Percentiles rank a stretch among this genome's conserved stretches.
These are phyloP conservation scores for Yarrowia phangngaensis DNA, from an alignment of 805 yeast species.

Conservation along the genomic window DNA sequence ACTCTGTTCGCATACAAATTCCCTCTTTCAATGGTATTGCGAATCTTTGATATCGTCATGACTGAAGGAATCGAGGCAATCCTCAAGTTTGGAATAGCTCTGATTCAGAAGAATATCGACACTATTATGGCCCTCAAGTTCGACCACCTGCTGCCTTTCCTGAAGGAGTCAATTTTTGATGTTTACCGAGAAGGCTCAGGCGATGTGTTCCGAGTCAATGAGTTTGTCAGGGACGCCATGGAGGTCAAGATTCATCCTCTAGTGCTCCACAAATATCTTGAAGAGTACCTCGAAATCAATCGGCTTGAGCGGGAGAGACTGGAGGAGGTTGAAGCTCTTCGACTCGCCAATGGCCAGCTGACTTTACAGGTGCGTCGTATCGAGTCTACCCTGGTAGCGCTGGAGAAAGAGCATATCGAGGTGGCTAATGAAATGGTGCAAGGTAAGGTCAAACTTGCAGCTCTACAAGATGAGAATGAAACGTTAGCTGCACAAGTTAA, in stretches of 20 bases:
- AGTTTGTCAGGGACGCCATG: constrained; percentile 75
- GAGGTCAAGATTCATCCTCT: constrained; percentile 68
- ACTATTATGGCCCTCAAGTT: constrained; percentile 59
- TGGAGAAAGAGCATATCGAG: constrained; percentile 79
- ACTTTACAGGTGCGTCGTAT: constrained; percentile 68
- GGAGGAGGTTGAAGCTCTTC: constrained; percentile 55
- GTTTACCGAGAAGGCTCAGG: constrained; percentile 50
- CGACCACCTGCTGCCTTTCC: constrained; percentile 69
- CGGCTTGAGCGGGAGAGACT: constrained; percentile 60
- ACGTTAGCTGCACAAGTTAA: constrained; percentile 45
- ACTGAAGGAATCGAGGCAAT: constrained; percentile 89
- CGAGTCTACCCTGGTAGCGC: constrained; percentile 61
- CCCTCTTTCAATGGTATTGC: constrained; percentile 79
- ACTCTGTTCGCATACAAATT: constrained; percentile 93
- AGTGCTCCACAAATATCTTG: constrained; percentile 62
- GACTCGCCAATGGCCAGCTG: constrained; percentile 65
- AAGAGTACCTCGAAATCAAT: constrained; percentile 74
- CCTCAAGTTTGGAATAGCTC: constrained; percentile 75
- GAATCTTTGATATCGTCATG: constrained; percentile 82
- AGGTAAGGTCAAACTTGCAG: constrained; percentile 70
- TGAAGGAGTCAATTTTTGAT: constrained; percentile 76
- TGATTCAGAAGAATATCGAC: constrained; percentile 66
- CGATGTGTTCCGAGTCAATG: constrained; percentile 59
- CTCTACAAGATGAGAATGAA: constrained; percentile 67
- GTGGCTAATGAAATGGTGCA: constrained; percentile 84